Evolutionary conservation across 2,329 filamentous ascomycete species (phyloP), one percentile per base, ranked within the genome.

Genomic region (Bipolaris bicolor): DNA sequence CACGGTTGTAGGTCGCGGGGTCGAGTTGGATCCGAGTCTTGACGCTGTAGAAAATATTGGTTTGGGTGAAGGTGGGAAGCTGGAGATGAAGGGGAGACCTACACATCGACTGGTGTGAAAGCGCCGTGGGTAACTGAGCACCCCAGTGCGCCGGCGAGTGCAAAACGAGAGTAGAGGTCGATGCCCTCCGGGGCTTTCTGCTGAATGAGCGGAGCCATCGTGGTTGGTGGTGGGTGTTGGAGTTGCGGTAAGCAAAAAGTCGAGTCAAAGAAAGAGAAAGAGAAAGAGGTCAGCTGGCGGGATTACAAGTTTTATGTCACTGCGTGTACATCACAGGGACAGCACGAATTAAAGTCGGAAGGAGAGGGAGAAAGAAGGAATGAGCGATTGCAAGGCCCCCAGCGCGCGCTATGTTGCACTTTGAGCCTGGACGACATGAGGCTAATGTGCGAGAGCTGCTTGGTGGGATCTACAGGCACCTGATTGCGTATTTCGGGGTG

Each of bases 101-200:
- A 98, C 94, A 99, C 94, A 90, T 99, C 94, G 80, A 99, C 92
- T 76, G 94, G 94, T 69, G 94, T 98, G 73, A 98, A 88, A 76
- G 86, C 90, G 81, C 94, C 95, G 87, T 99, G 95, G 77, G 95
- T 99, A 82, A 98, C 84, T 72, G 93, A 94, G 82, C 95, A 99
- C 88, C 95, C 97, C 84, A 97, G 83, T 73, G 95, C 95, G 82
- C 95, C 95, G 75, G 95, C 92, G 74, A 99, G 90, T 82, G 95
- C 94, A 84, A 97, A 97, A 81, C 92, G 88, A 74, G 91, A 91
- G 89, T 98, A 98, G 72, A 98, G 91, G 61, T 79, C 82, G 69
- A 92, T 43, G 63, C 88, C 87, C 44, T 46, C 44, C 0, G 44
- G 44, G 15, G 22, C 15, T 18, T 45, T 45, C 6, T 16, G 15